phyloP scores from a whole-genome alignment of 148 eudicot species.

The Amaranthus hypochondriacus region DNA sequence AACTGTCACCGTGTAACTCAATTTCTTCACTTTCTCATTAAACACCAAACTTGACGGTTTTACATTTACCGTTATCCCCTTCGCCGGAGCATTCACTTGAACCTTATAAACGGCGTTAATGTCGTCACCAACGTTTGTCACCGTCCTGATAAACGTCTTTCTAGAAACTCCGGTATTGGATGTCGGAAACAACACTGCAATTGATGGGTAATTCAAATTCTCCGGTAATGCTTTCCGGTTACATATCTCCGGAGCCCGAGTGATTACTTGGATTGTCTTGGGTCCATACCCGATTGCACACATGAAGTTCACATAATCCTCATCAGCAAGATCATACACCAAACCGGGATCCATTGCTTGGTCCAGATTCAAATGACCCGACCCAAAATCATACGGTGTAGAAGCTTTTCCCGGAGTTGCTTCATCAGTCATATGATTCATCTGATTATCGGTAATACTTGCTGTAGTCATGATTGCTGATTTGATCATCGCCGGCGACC shows the following conservation, averaged over 20 bases:
- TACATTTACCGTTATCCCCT: constrained; percentile 56
- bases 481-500: constrained; percentile 79
- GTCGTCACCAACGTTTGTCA: constrained; percentile 62
- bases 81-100: constrained; percentile 48
- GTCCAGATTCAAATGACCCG: constrained; percentile 76
- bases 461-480: constrained; percentile 97
- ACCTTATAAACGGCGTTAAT: constrained; percentile 53
- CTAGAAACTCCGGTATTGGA: constrained; percentile 35
- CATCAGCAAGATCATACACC: constrained; percentile 60
- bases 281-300: constrained; percentile 86
- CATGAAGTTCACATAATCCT: constrained; percentile 64
- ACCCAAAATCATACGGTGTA: constrained; percentile 65
- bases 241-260: constrained; percentile 59
- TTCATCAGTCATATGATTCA: constrained; percentile 58
- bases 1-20: constrained; percentile 56
- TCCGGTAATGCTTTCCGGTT: constrained; percentile 56
- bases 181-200: constrained; percentile 60
- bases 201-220: constrained; percentile 80
- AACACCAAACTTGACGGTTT: constrained; percentile 57
- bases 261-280: constrained; percentile 88
- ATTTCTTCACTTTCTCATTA: constrained; percentile 44
- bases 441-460: constrained; percentile 47
- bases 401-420: constrained; percentile 54
- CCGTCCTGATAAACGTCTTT: constrained; percentile 74
- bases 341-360: constrained; percentile 89